Percentiles rank a stretch among this genome's conserved stretches.
phyloP scores from a whole-genome alignment of 1,284 basidiomycete species.

The Fomes fomentarius region DNA sequence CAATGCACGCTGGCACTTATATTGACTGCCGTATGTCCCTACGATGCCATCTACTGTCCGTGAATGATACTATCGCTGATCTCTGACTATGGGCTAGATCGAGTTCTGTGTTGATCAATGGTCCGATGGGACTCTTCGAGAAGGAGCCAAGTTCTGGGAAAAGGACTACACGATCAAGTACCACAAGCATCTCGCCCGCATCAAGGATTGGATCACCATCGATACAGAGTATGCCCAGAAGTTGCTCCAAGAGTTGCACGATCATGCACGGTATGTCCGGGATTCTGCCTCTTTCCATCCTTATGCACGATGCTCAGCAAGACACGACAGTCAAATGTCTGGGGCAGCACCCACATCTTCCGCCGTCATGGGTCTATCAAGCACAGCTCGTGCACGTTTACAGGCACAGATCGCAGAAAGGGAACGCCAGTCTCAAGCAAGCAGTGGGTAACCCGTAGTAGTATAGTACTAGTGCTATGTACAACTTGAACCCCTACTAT shows the following conservation, averaged over 20 bases:
- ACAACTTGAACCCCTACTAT: too few relatives aligned
- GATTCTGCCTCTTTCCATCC: not conserved
- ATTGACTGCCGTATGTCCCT: not conserved
- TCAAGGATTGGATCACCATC: not conserved
- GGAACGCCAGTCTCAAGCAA: not conserved
- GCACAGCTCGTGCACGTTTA: too few relatives aligned
- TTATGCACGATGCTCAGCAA: not conserved
- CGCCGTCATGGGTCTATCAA: too few relatives aligned
- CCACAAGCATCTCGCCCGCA: not conserved
- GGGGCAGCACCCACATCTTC: not conserved
- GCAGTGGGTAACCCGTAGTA: too few relatives aligned
- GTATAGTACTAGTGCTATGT: too few relatives aligned
- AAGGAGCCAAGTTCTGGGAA: not conserved
- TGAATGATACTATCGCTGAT: not conserved
- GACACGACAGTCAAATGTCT: not conserved
- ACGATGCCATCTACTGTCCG: not conserved
- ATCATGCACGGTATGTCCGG: not conserved
- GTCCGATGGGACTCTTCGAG: not conserved
- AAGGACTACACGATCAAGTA: not conserved
- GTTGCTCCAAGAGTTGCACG: not conserved
- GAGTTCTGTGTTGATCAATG: not conserved
- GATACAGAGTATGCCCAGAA: not conserved
- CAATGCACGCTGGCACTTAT: not conserved
- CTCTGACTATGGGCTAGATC: too few relatives aligned
- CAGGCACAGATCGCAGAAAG: not conserved